Base-by-base conservation (phyloP, 2,329 filamentous ascomycete genomes). In the Amauroascus niger region DNA sequence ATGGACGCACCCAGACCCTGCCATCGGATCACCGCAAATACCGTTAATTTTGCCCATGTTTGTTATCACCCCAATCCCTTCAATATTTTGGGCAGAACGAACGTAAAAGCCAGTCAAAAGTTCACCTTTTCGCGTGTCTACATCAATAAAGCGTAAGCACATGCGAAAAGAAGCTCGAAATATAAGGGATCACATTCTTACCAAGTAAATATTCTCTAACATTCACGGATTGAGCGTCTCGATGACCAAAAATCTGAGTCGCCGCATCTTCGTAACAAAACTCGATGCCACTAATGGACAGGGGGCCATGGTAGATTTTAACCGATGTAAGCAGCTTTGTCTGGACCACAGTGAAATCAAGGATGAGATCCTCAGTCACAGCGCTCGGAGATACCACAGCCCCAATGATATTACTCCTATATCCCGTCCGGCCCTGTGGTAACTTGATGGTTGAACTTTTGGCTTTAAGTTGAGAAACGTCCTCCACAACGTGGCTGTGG, bases 181-280 rank as follows among this genome's bases (percentile, higher is more conserved):
- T 52, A 52, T 6, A 44, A 24, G 1, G 22, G 20, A 26, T 7
- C 33, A 40, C 6, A 44, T 32, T 69, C 82, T 70, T 73, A 88
- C 86, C 83, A 61, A 97, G 76, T 14, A 86, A 78, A 71, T 95
- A 95, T 44, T 82, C 79, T 63, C 86, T 83, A 1, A 84, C 84
- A 2, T 81, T 82, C 22, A 78, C 71, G 58, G 6, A 84, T 86
- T 47, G 26, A 22, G 32, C 24, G 11, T 85, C 86, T 52, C 79
- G 77, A 64, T 88, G 90, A 39, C 93, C 93, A 73, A 98, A 94
- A 2, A 96, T 69, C 65, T 96, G 88, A 52, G 77, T 85, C 0
- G 87, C 85, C 14, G 80, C 79, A 67, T 97, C 89, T 63, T 97
- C 91, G 65, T 95, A 97, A 55, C 87, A 77, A 69, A 98, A 97